Evolutionary conservation across 371 early-diverging fungal species (phyloP).

Genomic region (Mortierella sp.): DNA sequence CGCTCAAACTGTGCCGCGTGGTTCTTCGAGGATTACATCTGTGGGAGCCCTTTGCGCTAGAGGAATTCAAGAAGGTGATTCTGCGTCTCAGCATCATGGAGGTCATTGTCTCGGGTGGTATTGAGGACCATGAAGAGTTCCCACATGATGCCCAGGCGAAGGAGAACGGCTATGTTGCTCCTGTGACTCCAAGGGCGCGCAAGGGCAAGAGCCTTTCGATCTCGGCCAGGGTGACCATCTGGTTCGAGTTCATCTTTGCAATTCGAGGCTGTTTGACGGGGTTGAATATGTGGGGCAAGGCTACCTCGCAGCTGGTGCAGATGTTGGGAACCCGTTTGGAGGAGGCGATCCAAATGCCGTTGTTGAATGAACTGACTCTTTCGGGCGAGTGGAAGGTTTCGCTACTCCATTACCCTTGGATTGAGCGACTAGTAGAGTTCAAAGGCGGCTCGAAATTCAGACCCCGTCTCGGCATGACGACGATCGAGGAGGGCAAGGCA

Average conservation of each 20-base stretch:
- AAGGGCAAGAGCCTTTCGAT: neutral
- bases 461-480: neutral
- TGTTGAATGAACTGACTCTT: neutral
- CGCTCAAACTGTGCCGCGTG: slow-evolving; percentile 31
- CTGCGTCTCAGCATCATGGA: slow-evolving; percentile 13
- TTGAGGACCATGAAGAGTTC: slow-evolving; percentile 5
- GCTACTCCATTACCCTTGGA: slow-evolving; percentile 3
- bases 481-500: neutral
- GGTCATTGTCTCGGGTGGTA: slow-evolving; percentile 5
- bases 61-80: slow-evolving; percentile 43
- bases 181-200: neutral
- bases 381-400: slow-evolving; percentile 2
- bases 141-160: neutral
- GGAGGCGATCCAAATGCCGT: slow-evolving; percentile 4
- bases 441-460: neutral
- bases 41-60: slow-evolving; percentile 29
- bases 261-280: neutral
- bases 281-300: neutral
- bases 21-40: slow-evolving; percentile 16
- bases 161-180: neutral
- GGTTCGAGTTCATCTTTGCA: slow-evolving; percentile 13
- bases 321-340: slow-evolving; percentile 9
- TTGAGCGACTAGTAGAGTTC: neutral
- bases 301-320: neutral
- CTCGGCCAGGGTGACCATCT: neutral